Base-by-base conservation (phyloP, 148 eudicot species). In the Suaeda aralocaspica region DNA sequence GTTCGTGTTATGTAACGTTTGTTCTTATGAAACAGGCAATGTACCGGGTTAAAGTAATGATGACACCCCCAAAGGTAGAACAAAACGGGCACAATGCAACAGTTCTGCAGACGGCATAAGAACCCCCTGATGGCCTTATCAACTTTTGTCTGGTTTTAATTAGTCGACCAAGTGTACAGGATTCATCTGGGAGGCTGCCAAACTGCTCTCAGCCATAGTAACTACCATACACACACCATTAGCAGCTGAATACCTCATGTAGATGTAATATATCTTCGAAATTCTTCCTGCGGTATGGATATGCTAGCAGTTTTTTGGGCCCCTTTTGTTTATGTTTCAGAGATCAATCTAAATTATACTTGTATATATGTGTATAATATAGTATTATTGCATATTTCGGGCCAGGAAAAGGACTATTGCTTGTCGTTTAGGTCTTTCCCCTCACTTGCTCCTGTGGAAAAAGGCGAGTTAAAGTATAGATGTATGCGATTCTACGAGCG, bases 41-140 rank as follows among this genome's bases (percentile, higher is more conserved):
- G 2, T 89, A 83, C 72, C 81, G 89, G 53, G 91, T 85, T 31
- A 89, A 89, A 77, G 85, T 81, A 11, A 55, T 83, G 81, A 83
- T 13, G 48, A 63, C 64, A 41, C 64, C 77, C 50, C 73, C 62
- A 29, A 76, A 70, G 45, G 59, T 51, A 49, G 59, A 78, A 41
- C 85, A 67, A 57, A 68, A 59, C 57, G 44, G 19, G 78, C 66
- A 44, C 15, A 72, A 72, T 25, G 82, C 72, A 72, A 58, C 69
- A 39, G 66, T 62, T 46, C 64, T 87, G 31, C 84, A 75, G 74
- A 39, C 84, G 9, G 84, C 72, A 0, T 82, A 69, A 52, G 70
- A 29, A 6, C 9, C 19, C 9, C 31, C 9, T 42, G 59, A 36
- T n/a, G n/a, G n/a, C n/a, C n/a, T n/a, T n/a, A n/a, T 42, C 48